Percentiles rank a stretch among this genome's conserved stretches.
These are phyloP conservation scores for Ustilago shanxiensis DNA, from an alignment of 1,284 basidiomycete species.

Conservation along the genomic window DNA sequence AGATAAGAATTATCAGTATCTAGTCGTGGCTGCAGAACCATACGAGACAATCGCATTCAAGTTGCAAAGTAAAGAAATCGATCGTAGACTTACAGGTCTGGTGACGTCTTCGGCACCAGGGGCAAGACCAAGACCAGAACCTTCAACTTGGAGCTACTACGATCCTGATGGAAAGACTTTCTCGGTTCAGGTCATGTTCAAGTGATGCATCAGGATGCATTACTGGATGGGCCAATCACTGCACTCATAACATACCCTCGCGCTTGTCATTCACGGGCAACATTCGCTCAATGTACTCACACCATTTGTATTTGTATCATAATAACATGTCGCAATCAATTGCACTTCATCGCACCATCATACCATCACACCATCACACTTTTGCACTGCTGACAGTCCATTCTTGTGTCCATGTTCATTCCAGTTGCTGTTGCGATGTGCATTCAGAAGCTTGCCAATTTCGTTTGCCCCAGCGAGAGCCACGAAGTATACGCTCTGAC, in stretches of 20 bases:
- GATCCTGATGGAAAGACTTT: constrained; percentile 64
- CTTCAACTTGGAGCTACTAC: constrained; percentile 65
- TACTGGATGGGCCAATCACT: background rate
- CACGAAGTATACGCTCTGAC: constrained; percentile 50
- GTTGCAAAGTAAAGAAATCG: constrained; percentile 96
- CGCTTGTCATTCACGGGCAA: background rate
- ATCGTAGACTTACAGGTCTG: constrained; percentile 72
- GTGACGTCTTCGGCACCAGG: constrained; percentile 44
- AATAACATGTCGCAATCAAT: background rate
- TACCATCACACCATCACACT: background rate
- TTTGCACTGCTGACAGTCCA: too few relatives aligned
- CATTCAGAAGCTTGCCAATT: constrained; percentile 37
- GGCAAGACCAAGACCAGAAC: constrained; percentile 53
- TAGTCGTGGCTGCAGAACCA: constrained; percentile 97
- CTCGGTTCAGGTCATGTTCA: constrained; percentile 65
- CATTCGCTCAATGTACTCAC: background rate
- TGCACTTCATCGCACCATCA: constrained; percentile 1
- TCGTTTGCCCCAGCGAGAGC: constrained; percentile 50
- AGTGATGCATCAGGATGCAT: constrained; percentile 7
- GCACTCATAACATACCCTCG: constrained; percentile 13
- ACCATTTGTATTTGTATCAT: constrained; percentile 34
- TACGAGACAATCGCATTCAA: constrained; percentile 99
- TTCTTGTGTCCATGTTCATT: background rate
- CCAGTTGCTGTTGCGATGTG: background rate
- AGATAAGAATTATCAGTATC: constrained; percentile 95